Evolutionary conservation across 2,329 filamentous ascomycete species (phyloP).

Genomic region (Beauveria australis): DNA sequence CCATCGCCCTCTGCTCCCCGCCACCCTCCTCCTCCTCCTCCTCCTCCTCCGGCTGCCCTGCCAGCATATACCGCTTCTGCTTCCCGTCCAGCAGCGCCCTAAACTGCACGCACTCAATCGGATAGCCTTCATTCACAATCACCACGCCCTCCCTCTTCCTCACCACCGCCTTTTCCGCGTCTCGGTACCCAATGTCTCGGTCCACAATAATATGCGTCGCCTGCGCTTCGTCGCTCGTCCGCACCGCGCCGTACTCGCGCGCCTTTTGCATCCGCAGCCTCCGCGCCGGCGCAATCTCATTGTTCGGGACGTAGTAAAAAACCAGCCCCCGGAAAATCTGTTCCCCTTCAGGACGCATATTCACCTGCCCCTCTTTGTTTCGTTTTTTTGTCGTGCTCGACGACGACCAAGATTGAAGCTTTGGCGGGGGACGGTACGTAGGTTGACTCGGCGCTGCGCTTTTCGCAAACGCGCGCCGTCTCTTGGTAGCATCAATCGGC

Average conservation of each 20-base stretch:
- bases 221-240: constrained; percentile 49
- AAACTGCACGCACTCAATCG: constrained; percentile 58
- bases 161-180: constrained; percentile 45
- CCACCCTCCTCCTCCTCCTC: neutral
- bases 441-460: neutral
- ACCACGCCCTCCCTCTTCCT: constrained; percentile 23
- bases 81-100: constrained; percentile 48
- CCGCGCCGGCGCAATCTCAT: constrained; percentile 60
- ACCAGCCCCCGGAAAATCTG: constrained; percentile 53
- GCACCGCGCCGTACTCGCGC: constrained; percentile 64
- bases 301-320: constrained; percentile 76
- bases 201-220: constrained; percentile 80
- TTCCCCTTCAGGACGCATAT: constrained; percentile 40
- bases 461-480: constrained; percentile 1
- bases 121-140: constrained; percentile 61
- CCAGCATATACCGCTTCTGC: constrained; percentile 51
- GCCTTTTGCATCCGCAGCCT: constrained; percentile 66
- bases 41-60: constrained; percentile 33
- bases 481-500: neutral
- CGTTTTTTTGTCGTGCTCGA: constrained; percentile 28
- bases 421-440: neutral
- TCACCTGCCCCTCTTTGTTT: constrained; percentile 37
- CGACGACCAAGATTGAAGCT: neutral
- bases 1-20: constrained; percentile 29
- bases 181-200: constrained; percentile 52